phyloP scores from a whole-genome alignment of 305 asterid genomes.

The Solanum hybrid region DNA sequence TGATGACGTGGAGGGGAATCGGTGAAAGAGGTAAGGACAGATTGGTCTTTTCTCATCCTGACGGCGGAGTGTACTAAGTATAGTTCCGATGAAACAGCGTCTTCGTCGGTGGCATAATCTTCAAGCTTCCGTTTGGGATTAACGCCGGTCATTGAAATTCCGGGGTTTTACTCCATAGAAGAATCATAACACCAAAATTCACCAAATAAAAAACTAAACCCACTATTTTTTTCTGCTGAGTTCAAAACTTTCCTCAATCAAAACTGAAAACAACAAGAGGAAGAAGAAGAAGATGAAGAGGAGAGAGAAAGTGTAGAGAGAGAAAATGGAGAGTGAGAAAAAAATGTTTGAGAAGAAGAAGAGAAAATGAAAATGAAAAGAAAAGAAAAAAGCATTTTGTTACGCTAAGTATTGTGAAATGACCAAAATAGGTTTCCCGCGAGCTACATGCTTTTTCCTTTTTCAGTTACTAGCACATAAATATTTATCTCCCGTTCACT shows the following conservation, averaged over 20 bases:
- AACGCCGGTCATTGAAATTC: constrained; percentile 1
- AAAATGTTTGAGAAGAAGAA: neutral
- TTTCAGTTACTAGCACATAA: neutral
- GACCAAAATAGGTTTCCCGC: constrained; percentile 1
- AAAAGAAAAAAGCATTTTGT: neutral
- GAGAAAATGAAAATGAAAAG: neutral
- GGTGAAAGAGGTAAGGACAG: constrained; percentile 26
- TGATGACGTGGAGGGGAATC: constrained; percentile 4
- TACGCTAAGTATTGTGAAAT: neutral
- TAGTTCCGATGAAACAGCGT: neutral
- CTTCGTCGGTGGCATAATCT: neutral
- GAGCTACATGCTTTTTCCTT: neutral
- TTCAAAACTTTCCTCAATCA: neutral
- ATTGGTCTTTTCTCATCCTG: constrained; percentile 61
- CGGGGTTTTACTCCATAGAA: constrained; percentile 3
- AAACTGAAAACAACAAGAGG: neutral
- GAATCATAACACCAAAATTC: neutral
- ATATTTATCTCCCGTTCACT: too few species aligned
- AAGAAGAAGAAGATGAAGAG: neutral
- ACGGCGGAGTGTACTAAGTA: constrained; percentile 6
- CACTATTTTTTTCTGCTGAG: neutral
- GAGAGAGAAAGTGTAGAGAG: neutral
- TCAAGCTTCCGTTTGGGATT: constrained; percentile 5
- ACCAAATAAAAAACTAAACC: neutral
- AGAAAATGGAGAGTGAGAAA: neutral